Conservation (phyloP, 2,329 filamentous ascomycete genomes). For the Alternaria sp. region DNA sequence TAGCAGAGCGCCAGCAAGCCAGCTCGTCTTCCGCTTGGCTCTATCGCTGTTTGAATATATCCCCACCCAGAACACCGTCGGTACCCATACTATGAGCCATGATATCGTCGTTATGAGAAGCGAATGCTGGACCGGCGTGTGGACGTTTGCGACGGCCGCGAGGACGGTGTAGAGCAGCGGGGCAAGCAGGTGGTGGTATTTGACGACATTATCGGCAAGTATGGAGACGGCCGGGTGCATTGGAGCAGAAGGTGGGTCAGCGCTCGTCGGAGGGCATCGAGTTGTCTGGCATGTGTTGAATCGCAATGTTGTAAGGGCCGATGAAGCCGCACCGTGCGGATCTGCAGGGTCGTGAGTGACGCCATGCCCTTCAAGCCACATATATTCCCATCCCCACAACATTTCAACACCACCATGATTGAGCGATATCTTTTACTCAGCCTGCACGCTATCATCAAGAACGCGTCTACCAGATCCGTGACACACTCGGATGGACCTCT, state of each 20-base stretch:
- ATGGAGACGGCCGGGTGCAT: conserved; percentile 48
- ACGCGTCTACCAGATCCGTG: neutral
- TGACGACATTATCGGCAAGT: conserved; percentile 43
- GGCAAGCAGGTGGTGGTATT: conserved; percentile 42
- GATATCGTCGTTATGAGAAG: conserved; percentile 55
- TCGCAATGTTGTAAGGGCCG: conserved; percentile 1
- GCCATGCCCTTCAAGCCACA: conserved; percentile 13
- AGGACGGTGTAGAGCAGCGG: conserved; percentile 48
- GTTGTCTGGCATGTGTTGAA: conserved; percentile 26
- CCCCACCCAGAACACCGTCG: conserved; percentile 44
- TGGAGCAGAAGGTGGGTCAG: conserved; percentile 40
- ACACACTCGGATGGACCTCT: neutral
- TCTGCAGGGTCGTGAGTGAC: conserved; percentile 20
- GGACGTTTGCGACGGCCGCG: conserved; percentile 44
- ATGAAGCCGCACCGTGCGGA: conserved; percentile 12
- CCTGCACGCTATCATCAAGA: neutral
- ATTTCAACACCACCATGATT: neutral
- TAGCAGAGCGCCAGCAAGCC: conserved; percentile 54
- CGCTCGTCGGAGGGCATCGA: conserved; percentile 46
- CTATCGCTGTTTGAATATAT: conserved; percentile 38
- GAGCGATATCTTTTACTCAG: neutral
- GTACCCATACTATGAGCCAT: conserved; percentile 53
- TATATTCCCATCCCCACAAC: neutral
- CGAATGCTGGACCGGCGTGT: conserved; percentile 50
- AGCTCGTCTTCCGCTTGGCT: conserved; percentile 40